phyloP scores from a whole-genome alignment of 257 asterid species.

The Nicotiana sylvestris region DNA sequence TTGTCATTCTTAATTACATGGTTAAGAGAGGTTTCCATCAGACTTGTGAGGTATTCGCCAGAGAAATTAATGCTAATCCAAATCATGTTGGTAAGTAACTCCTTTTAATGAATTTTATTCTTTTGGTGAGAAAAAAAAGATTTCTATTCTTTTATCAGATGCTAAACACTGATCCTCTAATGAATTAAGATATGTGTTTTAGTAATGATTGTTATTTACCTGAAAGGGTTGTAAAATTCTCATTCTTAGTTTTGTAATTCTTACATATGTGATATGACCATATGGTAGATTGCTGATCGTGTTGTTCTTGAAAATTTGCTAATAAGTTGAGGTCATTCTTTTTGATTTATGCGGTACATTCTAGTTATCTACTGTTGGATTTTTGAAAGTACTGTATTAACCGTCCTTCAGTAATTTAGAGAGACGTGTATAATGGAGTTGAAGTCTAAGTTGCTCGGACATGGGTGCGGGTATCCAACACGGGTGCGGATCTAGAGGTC shows the following conservation, averaged over 20 bases:
- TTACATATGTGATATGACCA: neutral
- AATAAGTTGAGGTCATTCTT: neutral
- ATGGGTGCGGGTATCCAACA: too few relatives aligned
- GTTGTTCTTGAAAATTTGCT: neutral
- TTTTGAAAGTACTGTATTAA: neutral
- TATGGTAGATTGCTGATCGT: neutral
- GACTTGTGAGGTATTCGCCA: slow-evolving; percentile 29
- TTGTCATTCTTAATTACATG: slow-evolving; percentile 32
- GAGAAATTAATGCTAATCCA: slow-evolving; percentile 23
- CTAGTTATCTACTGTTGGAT: neutral
- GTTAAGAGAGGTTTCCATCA: slow-evolving; percentile 25
- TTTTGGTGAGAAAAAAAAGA: neutral
- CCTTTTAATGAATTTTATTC: neutral
- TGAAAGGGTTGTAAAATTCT: neutral
- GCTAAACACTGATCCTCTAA: neutral
- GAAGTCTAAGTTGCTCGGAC: too few relatives aligned
- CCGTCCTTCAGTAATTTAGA: neutral
- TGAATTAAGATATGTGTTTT: neutral
- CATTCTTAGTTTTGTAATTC: neutral
- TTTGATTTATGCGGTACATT: neutral
- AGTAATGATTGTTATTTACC: neutral
- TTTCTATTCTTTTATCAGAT: neutral
- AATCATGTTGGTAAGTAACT: slow-evolving; percentile 23
- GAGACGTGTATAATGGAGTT: neutral
- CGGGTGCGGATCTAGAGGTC: too few relatives aligned